phyloP scores from a whole-genome alignment of 2,329 filamentous ascomycete species.

The Diaporthe humulicola region DNA sequence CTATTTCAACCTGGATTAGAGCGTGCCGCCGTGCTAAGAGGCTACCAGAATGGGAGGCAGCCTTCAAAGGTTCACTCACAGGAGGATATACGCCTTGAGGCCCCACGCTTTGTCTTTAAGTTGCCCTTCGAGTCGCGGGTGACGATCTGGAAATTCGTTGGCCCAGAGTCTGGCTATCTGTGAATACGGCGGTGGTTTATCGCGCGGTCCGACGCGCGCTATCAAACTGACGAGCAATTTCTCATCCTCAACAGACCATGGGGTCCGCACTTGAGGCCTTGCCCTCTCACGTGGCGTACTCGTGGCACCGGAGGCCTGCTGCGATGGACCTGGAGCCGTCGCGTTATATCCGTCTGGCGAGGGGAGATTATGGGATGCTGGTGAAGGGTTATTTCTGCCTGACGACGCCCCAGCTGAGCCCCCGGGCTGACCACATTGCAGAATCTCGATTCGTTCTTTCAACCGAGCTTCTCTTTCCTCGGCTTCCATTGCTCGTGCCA shows the following conservation, averaged over 20 bases:
- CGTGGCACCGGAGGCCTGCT: not conserved
- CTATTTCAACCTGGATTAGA: not conserved
- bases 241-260: not conserved
- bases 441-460: not conserved
- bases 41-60: not conserved
- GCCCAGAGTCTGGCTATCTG: not conserved
- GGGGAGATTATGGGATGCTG: not conserved
- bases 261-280: not conserved
- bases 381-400: fast-evolving
- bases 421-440: not conserved
- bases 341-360: no score
- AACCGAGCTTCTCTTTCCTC: not conserved
- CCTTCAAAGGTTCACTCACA: not conserved
- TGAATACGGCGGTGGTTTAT: not conserved
- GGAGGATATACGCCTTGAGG: not conserved
- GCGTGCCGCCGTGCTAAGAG: no score
- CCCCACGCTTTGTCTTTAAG: not conserved
- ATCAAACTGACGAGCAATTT: not conserved
- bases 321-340: not conserved
- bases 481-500: not conserved
- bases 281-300: not conserved
- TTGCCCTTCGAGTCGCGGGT: not conserved
- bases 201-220: not conserved
- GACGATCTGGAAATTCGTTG: not conserved
- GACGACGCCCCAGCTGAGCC: not conserved